A percentile compares a stretch with the other conserved stretches of the same genome.
Conservation (phyloP, 1,284 basidiomycete genomes). For the Cryptococcus sp. region DNA sequence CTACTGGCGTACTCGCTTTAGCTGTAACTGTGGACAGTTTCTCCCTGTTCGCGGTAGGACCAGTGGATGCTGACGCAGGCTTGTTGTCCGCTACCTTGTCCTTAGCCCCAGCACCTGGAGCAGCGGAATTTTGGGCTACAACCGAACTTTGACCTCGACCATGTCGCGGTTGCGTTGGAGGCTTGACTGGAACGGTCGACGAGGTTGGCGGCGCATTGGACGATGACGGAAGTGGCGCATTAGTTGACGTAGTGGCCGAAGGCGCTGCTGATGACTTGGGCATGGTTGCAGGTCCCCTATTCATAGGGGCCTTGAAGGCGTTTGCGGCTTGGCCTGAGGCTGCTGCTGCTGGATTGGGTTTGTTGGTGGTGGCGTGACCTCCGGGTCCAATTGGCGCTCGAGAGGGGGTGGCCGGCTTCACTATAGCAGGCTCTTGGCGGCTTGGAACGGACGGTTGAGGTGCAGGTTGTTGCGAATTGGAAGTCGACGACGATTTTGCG, state of each 20-base stretch:
- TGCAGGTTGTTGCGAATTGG: conserved; percentile 10
- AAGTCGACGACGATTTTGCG: conserved; percentile 19
- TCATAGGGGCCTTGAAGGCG: conserved; percentile 11
- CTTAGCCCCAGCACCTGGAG: conserved; percentile 8
- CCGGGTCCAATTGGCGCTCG: conserved; percentile 15
- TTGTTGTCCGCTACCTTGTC: conserved; percentile 16
- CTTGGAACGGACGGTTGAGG: conserved; percentile 25
- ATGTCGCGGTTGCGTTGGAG: conserved; percentile 22
- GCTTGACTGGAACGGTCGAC: conserved; percentile 14
- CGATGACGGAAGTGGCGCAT: conserved; percentile 6
- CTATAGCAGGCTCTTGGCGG: conserved; percentile 45
- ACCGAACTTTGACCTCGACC: conserved; percentile 14
- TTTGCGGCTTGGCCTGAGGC: conserved; percentile 1
- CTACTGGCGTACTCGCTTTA: neutral
- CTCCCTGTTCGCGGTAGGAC: conserved; percentile 1
- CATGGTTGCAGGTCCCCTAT: conserved; percentile 3
- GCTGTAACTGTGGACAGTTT: neutral
- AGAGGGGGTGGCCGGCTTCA: conserved; percentile 34
- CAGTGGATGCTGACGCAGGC: conserved; percentile 2
- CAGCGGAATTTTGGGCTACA: conserved; percentile 12
- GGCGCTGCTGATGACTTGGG: conserved; percentile 11
- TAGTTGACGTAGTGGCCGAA: conserved; percentile 4
- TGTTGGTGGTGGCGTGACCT: neutral
- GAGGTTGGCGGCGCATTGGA: conserved; percentile 53
- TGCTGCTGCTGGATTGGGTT: conserved; percentile 4